Base-by-base conservation (phyloP, 2,329 filamentous ascomycete species). In the Talaromyces sp. region DNA sequence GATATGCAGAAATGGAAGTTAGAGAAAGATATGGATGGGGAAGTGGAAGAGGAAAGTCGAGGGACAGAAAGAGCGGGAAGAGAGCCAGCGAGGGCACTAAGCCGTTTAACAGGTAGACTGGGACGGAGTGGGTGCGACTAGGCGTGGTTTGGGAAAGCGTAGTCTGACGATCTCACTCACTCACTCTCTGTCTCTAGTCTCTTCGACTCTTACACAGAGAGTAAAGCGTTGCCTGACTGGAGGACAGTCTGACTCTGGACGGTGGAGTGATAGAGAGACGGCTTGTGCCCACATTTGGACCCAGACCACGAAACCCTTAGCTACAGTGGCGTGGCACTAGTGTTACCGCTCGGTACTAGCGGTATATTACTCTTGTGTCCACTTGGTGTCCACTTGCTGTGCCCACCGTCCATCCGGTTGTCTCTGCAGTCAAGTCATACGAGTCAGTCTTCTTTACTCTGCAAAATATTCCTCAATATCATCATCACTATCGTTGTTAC, bases 1-100 rank as follows among this genome's bases (percentile, higher is more conserved):
- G 72, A 76, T 70, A 71, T 69, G 70, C 68, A 67, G 59, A 66
- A 66, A 58, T 14, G 58, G 61, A 61, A 56, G 63, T 54, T 62
- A 65, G 39, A 67, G 60, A 67, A 62, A 63, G 60, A 67, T 65
- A 66, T 65, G 68, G 65, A 45, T 14, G 54, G 39, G 58, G 3
- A 37, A 37, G 31, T 56, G 50, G 50, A 19, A 56, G 69, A 67
- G 72, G 71, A 71, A 70, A 68, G 65, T 43, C 64, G 65, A 63
- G 67, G 62, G 52, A 65, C 52, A 60, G 64, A 47, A 67, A 48
- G 22, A 16, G 16, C 35, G 47, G 33, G 35, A 16, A 48, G 62
- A 64, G 65, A 57, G 67, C 64, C 63, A 19, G 52, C 3, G 27
- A 33, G 50, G 45, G 31, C 5, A 33, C 48, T 33, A 52, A 52